A percentile compares a stretch with the other conserved stretches of the same genome.
phyloP scores from a whole-genome alignment of 2,329 filamentous ascomycete species.

The Sporothrix dimorphospora region DNA sequence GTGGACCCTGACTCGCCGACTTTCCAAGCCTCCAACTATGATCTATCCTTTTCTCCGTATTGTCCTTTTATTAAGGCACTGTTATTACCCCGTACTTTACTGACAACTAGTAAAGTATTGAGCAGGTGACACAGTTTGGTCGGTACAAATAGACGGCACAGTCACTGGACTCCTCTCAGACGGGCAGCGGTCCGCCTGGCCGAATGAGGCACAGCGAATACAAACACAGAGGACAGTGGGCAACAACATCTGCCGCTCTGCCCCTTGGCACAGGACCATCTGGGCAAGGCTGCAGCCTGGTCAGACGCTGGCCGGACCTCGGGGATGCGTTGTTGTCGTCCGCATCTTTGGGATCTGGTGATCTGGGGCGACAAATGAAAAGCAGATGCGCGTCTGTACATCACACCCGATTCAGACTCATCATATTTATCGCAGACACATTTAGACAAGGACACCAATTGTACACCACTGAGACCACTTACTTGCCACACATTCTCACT shows the following conservation, averaged over 20 bases:
- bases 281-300: constrained; percentile 1
- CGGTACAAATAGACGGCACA: background rate
- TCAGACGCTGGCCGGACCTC: background rate
- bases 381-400: background rate
- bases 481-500: background rate
- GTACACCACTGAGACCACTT: background rate
- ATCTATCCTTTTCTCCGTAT: constrained; percentile 9
- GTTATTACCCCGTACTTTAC: background rate
- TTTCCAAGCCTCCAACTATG: background rate
- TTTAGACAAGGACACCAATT: too few relatives aligned
- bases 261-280: background rate
- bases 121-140: constrained; percentile 8
- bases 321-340: background rate
- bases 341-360: background rate
- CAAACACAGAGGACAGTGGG: background rate
- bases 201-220: background rate
- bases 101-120: background rate
- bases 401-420: background rate
- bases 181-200: background rate
- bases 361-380: background rate
- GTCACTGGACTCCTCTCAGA: background rate
- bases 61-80: background rate
- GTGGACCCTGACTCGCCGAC: background rate
- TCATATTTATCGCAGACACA: background rate
- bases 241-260: background rate